Base-by-base conservation (phyloP, 805 yeast species). In the Kazachstania psychrophila region DNA sequence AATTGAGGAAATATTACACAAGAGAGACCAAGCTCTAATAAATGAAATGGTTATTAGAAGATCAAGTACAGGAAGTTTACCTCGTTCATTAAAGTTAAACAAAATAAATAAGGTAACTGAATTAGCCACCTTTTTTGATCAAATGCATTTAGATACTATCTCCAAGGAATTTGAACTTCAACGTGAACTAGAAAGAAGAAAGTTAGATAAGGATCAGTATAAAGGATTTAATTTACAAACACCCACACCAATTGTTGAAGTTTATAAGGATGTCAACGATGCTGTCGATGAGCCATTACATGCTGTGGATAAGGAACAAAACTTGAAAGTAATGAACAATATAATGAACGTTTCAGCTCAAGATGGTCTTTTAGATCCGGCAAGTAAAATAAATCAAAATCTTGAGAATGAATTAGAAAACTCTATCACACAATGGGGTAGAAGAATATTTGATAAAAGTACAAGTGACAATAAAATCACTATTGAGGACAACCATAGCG, bases 121-220 rank as follows among this genome's bases (percentile, higher is more conserved):
- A 42, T 53, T 83, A 36, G 80, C 88, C 0, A 73, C 63, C 40
- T 77, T 73, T 52, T 77, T 77, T 62, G 81, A 82, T 54, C 76
- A 77, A 39, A 73, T 80, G 60, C 89, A 84, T 49, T 75, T 84
- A 44, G 92, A 81, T 47, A 82, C 81, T 38, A 63, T 84, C 9
- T 83, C 96, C 0, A 69, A 70, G 47, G 96, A 92, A 54, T 88
- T 89, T 54, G 94, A 84, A 52, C 69, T 76, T 45, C 95, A 88
- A 51, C 74, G 97, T 51, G 94, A 85, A 45, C 62, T 68, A 31
- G 95, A 89, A 52, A 70, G 86, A 41, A 64, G 70, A 39, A 77
- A 79, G 42, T 53, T 84, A 29, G 68, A 74, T 30, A 67, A 62
- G 44, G 69, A 76, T 46, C 72, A 79, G 47, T 75, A 76, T 53